These are phyloP conservation scores for Peronosclerospora sorghi DNA, from an alignment of 352 stramenopile species.

Conservation along the genomic window DNA sequence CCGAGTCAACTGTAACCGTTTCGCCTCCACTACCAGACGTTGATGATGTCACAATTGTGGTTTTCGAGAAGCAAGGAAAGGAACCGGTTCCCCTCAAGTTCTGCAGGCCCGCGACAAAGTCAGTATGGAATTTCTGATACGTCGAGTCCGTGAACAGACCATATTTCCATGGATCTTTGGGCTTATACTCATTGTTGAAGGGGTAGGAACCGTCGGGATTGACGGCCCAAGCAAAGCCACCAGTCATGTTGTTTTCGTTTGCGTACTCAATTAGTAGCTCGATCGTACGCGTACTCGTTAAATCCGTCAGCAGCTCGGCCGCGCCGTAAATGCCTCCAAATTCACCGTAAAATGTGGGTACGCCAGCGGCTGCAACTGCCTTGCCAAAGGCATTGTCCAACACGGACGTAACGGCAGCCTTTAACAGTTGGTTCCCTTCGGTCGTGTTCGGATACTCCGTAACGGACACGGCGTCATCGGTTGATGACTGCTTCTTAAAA, in stretches of 20 bases:
- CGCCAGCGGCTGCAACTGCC: constrained; percentile 27
- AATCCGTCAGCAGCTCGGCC: constrained; percentile 32
- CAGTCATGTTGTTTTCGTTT: constrained; percentile 50
- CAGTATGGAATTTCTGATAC: constrained; percentile 58
- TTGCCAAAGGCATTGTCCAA: constrained; percentile 62
- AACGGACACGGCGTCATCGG: constrained; percentile 24
- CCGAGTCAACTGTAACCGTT: constrained; percentile 18
- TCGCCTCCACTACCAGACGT: constrained; percentile 20
- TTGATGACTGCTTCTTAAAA: constrained; percentile 45
- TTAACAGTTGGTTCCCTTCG: constrained; percentile 43
- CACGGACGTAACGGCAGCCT: constrained; percentile 41
- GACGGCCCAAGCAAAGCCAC: constrained; percentile 70
- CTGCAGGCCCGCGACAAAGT: constrained; percentile 48
- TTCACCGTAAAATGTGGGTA: constrained; percentile 67
- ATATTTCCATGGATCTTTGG: constrained; percentile 51
- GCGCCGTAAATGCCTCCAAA: constrained; percentile 75
- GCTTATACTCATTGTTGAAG: constrained; percentile 64
- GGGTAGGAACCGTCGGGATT: constrained; percentile 68
- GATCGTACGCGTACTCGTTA: constrained; percentile 64
- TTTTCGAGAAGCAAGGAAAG: constrained; percentile 57
- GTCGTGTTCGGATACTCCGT: constrained; percentile 58
- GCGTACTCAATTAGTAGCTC: constrained; percentile 67
- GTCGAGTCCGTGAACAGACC: constrained; percentile 60
- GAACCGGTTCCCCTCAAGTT: constrained; percentile 61
- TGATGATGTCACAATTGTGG: constrained; percentile 16